Evolutionary conservation across 2,329 filamentous ascomycete genomes (phyloP), one percentile per base, ranked within the genome.

Genomic region (Arthrinium puccinioides): DNA sequence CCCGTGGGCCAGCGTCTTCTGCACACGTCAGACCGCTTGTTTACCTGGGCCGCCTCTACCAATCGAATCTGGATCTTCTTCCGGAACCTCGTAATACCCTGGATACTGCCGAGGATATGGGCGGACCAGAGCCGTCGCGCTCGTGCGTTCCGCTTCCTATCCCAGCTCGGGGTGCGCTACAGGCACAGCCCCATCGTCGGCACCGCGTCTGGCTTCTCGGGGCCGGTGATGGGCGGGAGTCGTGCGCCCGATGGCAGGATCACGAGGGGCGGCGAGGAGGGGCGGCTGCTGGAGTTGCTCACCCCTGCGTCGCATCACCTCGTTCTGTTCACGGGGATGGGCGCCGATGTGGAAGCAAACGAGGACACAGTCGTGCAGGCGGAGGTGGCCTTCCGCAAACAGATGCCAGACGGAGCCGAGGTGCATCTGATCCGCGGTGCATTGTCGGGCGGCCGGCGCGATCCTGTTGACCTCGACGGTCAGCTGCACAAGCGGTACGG

Each of bases 1-100:
- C 61, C 66, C 3, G 64, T 74, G 25, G 70, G 70, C 0, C 43
- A 56, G 8, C 57, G 55, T 19, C 55, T 75, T 0, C 49, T 69
- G 5, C 41, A 55, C 10, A 58, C 57, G 2, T 70, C 67, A 0
- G 68, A 71, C 41, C 46, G 49, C 2, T 42, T 60, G 3, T 70
- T 71, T 40, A 57, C 49, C 20, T 51, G 56, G n/a, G 47, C 62
- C 11, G 53, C 61, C 1, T 60, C 56, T 2, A 51, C 51, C 10
- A 64, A 56, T 38, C 54, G 56, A 37, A 25, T 64, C 39, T 54
- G 55, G 27, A 38, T 59, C 0, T 47, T 44, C 14, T 35, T 71
- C 6, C 59, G 70, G 6, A 63, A 68, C 41, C 44, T 56, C 3
- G 21, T 66, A 21, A 46, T 66, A 16, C 52, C 52, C 5, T 61